Evolutionary conservation across 192 early-diverging fungal genomes (phyloP), one percentile per base, ranked within the genome.

Genomic region (Chytriomyces sp.): DNA sequence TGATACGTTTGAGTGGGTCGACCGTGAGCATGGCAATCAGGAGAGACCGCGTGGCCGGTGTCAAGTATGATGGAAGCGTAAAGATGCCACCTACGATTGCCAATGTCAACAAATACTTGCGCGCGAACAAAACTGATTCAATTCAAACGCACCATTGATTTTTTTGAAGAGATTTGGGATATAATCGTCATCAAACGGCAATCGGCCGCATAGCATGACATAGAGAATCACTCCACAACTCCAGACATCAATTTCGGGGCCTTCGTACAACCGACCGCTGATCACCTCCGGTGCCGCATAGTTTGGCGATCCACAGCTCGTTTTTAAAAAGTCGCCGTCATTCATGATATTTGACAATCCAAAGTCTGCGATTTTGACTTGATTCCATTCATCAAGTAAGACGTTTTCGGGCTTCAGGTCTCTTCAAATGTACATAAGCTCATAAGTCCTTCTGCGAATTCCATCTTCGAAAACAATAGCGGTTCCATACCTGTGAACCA

Each of bases 191-290:
- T 99, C 98, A 79, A 98, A 99, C 1, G 98, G 98, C 18, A 98
- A 86, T 44, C 93, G 89, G 6, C 97, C 97, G 74, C 94, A 96
- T 16, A 97, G 87, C 95, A 98, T 95, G 47, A 98, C 96, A 74
- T 97, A 98, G 26, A 98, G 85, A 73, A 98, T 96, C 6, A 98
- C 93, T 26, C 97, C 97, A 79, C 93, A 95, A 81, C 94, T 96
- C 97, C 97, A 99, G 3, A 97, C 95, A 86, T 99, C 97, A n/a
- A 98, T 95, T 83, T 98, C 96, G 20, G 94, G 93, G 9, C 96
- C 97, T 6, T 95, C 93, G 80, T 99, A 99, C 45, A 83, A 73
- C 61, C 79, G 94, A 91, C 76, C 63, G 44, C 75, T 68, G 69
- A 97, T 87, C 16, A 98, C 90, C 81, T 98, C 87, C 0, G 87